These are phyloP conservation scores for Diplosphaera chodatii DNA, from an alignment of 139 green algal genomes.

Conservation along the genomic window DNA sequence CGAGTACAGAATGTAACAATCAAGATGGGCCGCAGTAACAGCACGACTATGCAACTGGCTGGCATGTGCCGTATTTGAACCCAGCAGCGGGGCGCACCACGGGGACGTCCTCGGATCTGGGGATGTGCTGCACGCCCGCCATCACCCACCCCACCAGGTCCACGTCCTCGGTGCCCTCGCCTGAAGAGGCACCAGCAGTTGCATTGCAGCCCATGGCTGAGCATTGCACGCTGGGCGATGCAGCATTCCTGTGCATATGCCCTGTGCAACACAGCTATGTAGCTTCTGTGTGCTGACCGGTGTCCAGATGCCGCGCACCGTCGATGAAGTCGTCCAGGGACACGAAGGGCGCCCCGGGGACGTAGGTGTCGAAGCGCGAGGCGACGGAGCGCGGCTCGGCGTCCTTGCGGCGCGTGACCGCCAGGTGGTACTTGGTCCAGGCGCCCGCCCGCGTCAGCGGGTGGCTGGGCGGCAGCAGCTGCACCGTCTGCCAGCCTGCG, in stretches of 20 bases:
- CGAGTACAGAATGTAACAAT: too few species aligned
- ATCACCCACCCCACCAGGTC: slow-evolving; percentile 31
- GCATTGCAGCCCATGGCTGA: too few species aligned
- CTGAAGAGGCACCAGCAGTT: too few species aligned
- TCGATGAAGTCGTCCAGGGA: slow-evolving; percentile 15
- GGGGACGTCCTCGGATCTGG: slow-evolving; percentile 22
- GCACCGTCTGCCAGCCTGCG: background rate
- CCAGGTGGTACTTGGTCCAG: slow-evolving; percentile 38
- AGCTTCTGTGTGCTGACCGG: too few species aligned
- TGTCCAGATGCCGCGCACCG: too few species aligned
- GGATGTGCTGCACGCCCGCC: slow-evolving; percentile 25
- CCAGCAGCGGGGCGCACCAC: too few species aligned
- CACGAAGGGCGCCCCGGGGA: background rate
- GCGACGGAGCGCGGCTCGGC: slow-evolving; percentile 5
- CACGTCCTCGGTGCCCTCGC: slow-evolving; percentile 14
- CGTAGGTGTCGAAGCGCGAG: slow-evolving; percentile 22
- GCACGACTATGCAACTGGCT: too few species aligned
- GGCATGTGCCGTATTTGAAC: too few species aligned
- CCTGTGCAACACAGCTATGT: too few species aligned
- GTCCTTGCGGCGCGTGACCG: slow-evolving; percentile 26
- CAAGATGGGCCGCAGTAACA: too few species aligned
- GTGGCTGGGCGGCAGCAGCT: slow-evolving; percentile 29
- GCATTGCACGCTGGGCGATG: too few species aligned
- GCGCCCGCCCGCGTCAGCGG: slow-evolving; percentile 15
- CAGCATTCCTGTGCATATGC: too few species aligned